phyloP scores from a whole-genome alignment of 2,329 filamentous ascomycete genomes.

The Fusarium musae region DNA sequence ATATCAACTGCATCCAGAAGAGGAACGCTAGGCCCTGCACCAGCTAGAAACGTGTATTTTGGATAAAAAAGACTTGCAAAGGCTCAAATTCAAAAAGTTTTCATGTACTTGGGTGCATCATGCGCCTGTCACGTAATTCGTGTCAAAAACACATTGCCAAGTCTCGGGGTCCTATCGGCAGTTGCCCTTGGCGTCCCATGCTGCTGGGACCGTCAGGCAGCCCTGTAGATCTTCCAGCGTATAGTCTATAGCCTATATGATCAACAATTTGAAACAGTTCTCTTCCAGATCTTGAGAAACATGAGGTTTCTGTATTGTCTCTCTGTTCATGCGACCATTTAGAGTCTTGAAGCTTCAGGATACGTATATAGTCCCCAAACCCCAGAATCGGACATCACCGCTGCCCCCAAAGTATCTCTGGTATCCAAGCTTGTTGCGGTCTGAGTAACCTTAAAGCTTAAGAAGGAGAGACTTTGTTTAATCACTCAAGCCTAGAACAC shows the following conservation, averaged over 20 bases:
- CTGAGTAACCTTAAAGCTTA: background rate
- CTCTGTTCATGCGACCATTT: background rate
- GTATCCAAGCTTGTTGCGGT: background rate
- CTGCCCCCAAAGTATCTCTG: background rate
- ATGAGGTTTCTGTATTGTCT: fast-evolving
- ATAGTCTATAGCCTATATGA: background rate
- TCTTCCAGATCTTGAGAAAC: background rate
- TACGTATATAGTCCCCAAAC: too few species aligned
- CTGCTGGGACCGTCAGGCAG: background rate
- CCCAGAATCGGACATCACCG: background rate
- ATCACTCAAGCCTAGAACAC: background rate
- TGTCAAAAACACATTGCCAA: background rate
- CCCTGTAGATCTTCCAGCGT: background rate
- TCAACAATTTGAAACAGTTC: background rate
- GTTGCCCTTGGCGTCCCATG: background rate
- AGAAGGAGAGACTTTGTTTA: background rate
- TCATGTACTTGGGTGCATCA: background rate
- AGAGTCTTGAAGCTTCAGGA: too few species aligned
- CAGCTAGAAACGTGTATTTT: too few species aligned
- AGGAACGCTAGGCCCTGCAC: too few species aligned
- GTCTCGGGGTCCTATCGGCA: background rate
- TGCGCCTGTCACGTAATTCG: background rate
- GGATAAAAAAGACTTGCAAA: too few species aligned
- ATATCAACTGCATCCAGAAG: too few species aligned
- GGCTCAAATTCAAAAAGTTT: too few species aligned